Base-by-base conservation (phyloP, 495 filamentous ascomycete genomes). In the Penicillium coprophilum region DNA sequence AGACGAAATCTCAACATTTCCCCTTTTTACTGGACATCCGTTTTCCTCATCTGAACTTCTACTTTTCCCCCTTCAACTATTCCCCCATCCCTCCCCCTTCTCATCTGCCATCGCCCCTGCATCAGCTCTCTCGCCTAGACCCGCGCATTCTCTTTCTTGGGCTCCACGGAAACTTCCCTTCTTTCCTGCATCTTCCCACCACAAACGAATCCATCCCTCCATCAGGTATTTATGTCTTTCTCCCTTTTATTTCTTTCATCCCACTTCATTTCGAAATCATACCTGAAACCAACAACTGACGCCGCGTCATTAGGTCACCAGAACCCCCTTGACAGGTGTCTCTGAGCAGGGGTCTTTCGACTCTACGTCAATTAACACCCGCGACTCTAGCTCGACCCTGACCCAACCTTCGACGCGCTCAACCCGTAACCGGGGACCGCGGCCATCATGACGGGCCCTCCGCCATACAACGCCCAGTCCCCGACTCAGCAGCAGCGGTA, bases 401-500 rank as follows among this genome's bases (percentile, higher is more conserved):
- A 44, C 27, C 27, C 55, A 59, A 44, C n/a, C 50, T 39, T 52
- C 45, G 43, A 57, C 59, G 64, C 58, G 61, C 66, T 56, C 47
- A 52, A 38, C 52, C 71, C 63, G 61, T 61, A 51, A 51, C 64
- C 57, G 68, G 63, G 62, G 68, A 63, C 68, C 63, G 66, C 71
- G 70, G 70, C 61, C 71, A 77, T 61, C 67, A 79, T 79, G 77
- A 72, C 75, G 62, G 77, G 76, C 58, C 70, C 72, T 73, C 75
- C 75, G 66, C 74, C 75, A 51, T 78, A 76, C 59, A 72, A 73
- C 56, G 66, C 69, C 51, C 76, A 74, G 63, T 76, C 73, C 59
- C 71, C 76, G 59, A 70, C 74, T 55, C 73, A 74, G 61, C 73
- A 73, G 62, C 64, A 69, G 56, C 71, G 64, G 30, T 74, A 71